Evolutionary conservation across 225 moss, liverwort and hornwort species (phyloP).

Genomic region (Physcomitrium patens): DNA sequence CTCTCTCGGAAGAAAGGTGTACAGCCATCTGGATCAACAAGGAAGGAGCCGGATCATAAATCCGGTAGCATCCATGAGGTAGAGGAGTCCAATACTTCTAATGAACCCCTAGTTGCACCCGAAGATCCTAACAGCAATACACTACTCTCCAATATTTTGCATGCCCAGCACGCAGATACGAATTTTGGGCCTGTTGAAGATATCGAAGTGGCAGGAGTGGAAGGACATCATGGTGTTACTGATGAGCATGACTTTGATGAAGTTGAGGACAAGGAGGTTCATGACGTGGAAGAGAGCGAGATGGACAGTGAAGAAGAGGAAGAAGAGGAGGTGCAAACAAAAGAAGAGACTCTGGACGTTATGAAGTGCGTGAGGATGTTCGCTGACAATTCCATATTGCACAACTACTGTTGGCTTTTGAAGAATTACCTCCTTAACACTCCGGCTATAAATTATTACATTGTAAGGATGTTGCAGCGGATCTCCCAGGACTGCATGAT

Average conservation of each 20-base stretch:
- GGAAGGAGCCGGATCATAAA: slow-evolving; percentile 13
- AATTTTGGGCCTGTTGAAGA: slow-evolving; percentile 22
- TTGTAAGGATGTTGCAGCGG: slow-evolving; percentile 91
- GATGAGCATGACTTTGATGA: slow-evolving; percentile 19
- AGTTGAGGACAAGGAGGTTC: slow-evolving; percentile 11
- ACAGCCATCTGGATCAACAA: slow-evolving; percentile 9
- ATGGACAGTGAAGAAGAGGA: slow-evolving; percentile 47
- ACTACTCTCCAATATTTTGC: not conserved
- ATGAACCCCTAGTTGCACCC: slow-evolving; percentile 19
- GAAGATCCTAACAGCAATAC: slow-evolving; percentile 7
- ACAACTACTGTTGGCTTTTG: slow-evolving; percentile 93
- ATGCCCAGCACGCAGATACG: not conserved
- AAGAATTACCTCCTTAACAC: slow-evolving; percentile 75
- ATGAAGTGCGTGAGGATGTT: slow-evolving; percentile 59
- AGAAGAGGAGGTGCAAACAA: slow-evolving; percentile 56
- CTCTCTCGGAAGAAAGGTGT: slow-evolving; percentile 4
- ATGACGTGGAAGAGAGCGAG: slow-evolving; percentile 32
- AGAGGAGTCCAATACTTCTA: slow-evolving; percentile 11
- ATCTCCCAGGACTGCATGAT: slow-evolving; percentile 79
- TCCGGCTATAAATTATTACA: slow-evolving; percentile 76
- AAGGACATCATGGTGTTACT: slow-evolving; percentile 8
- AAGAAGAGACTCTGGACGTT: slow-evolving; percentile 76
- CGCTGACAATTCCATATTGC: slow-evolving; percentile 74
- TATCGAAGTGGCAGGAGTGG: slow-evolving; percentile 14
- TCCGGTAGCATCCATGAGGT: slow-evolving; percentile 4